Evolutionary conservation across 495 filamentous ascomycete genomes (phyloP).

Genomic region (Staphylotrichum longicolle): DNA sequence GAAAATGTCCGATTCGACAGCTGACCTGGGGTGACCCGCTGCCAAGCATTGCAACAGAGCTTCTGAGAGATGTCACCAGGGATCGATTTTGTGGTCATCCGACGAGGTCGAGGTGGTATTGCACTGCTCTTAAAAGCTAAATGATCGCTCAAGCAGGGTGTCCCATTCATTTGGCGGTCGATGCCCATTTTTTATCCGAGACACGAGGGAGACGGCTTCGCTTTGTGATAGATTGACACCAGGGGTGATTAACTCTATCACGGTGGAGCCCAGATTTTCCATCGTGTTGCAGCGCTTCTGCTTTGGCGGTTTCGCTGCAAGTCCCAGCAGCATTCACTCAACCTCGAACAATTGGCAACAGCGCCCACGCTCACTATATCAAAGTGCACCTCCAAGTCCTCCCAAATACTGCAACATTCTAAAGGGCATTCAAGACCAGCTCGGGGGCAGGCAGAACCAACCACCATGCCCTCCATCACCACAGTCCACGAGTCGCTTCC

Average conservation of each 20-base stretch:
- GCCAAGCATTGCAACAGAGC: slow-evolving; percentile 9
- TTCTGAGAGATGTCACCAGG: not conserved
- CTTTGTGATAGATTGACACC: not conserved
- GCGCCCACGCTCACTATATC: not conserved
- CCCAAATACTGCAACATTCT: not conserved
- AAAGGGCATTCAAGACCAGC: not conserved
- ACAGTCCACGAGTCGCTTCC: slow-evolving; percentile 80
- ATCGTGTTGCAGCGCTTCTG: slow-evolving; percentile 8
- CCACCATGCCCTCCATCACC: slow-evolving; percentile 64
- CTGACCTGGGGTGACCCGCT: slow-evolving; percentile 3
- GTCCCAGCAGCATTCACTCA: not conserved
- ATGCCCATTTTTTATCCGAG: too few species aligned
- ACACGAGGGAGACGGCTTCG: not conserved
- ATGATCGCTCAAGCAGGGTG: too few species aligned
- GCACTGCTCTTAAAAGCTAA: too few species aligned
- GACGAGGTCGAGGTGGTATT: not conserved
- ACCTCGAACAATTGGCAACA: not conserved
- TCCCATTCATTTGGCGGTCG: too few species aligned
- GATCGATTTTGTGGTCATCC: not conserved
- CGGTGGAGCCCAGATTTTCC: slow-evolving; percentile 18
- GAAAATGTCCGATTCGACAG: slow-evolving; percentile 24
- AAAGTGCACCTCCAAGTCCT: not conserved
- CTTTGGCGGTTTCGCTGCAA: not conserved
- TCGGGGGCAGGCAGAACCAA: not conserved
- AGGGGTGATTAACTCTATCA: not conserved